Percentiles rank a stretch among this genome's conserved stretches.
Evolutionary conservation across 116 monocot genomes (phyloP).

Genomic region (Dioscorea cayenensis): DNA sequence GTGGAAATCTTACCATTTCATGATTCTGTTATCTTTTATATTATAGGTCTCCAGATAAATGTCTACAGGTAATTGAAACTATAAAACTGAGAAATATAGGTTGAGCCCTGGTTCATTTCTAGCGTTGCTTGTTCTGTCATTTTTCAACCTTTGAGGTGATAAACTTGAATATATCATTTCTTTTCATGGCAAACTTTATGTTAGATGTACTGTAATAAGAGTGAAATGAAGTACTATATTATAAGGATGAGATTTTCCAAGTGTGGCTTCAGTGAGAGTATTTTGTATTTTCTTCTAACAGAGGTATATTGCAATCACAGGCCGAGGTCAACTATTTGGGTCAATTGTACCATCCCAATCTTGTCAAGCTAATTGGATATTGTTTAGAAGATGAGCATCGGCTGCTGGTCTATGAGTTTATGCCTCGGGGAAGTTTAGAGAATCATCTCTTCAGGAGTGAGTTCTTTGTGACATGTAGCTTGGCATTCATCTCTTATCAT

Average conservation of each 20-base stretch:
- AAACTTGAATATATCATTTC: background rate
- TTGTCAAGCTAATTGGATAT: slow-evolving; percentile 58
- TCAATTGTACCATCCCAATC: slow-evolving; percentile 44
- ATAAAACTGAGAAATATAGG: too few relatives aligned
- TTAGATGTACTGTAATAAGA: background rate
- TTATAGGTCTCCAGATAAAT: slow-evolving; percentile 14
- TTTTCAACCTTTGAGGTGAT: background rate
- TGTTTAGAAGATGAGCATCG: slow-evolving; percentile 61
- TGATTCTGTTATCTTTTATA: too few relatives aligned
- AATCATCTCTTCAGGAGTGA: slow-evolving; percentile 67
- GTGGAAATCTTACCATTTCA: too few relatives aligned
- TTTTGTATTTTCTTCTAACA: background rate
- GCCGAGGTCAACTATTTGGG: slow-evolving; percentile 58
- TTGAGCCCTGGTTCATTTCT: background rate
- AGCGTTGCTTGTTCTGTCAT: background rate
- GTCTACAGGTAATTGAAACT: background rate
- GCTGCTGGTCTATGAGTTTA: slow-evolving; percentile 64
- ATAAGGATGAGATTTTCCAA: background rate
- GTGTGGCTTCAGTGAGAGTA: background rate
- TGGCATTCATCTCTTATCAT: background rate
- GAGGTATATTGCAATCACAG: slow-evolving; percentile 3
- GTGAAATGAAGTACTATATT: background rate
- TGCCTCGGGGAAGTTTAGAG: slow-evolving; percentile 64
- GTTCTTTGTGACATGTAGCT: background rate
- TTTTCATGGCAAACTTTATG: background rate